Conservation (phyloP, 2,329 filamentous ascomycete genomes). For the Thielaviopsis populi region DNA sequence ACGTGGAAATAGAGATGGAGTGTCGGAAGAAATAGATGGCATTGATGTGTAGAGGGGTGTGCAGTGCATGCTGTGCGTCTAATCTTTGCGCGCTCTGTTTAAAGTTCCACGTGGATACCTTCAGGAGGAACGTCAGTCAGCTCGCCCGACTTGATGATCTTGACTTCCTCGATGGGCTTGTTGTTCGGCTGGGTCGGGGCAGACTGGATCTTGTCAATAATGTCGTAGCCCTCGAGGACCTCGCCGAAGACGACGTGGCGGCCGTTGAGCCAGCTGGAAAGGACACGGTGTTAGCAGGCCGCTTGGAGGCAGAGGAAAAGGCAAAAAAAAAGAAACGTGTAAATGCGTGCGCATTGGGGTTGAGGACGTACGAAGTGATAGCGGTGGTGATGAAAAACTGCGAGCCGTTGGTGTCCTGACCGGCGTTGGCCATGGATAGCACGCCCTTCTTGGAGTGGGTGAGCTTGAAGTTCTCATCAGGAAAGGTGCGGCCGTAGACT, state of each 20-base stretch:
- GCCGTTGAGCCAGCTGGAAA: conserved; percentile 60
- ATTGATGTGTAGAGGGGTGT: neutral
- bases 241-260: conserved; percentile 80
- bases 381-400: conserved; percentile 88
- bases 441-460: conserved; percentile 78
- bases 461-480: conserved; percentile 89
- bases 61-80: neutral
- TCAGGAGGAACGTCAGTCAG: conserved; percentile 59
- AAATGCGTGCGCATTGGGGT: too few relatives aligned
- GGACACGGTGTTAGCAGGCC: neutral
- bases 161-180: conserved; percentile 54
- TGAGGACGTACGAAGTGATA: conserved; percentile 56
- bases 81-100: conserved; percentile 26
- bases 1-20: neutral
- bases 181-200: conserved; percentile 49
- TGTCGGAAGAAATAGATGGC: neutral
- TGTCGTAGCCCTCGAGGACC: conserved; percentile 70
- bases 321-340: too few relatives aligned
- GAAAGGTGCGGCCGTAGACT: conserved; percentile 73
- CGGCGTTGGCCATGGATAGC: conserved; percentile 74
- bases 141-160: conserved; percentile 73
- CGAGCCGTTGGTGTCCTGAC: conserved; percentile 73
- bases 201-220: conserved; percentile 67
- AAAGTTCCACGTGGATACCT: conserved; percentile 89
- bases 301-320: neutral